Evolutionary conservation across 768 basidiomycete genomes (phyloP).

Genomic region (Termitomyces sp.): DNA sequence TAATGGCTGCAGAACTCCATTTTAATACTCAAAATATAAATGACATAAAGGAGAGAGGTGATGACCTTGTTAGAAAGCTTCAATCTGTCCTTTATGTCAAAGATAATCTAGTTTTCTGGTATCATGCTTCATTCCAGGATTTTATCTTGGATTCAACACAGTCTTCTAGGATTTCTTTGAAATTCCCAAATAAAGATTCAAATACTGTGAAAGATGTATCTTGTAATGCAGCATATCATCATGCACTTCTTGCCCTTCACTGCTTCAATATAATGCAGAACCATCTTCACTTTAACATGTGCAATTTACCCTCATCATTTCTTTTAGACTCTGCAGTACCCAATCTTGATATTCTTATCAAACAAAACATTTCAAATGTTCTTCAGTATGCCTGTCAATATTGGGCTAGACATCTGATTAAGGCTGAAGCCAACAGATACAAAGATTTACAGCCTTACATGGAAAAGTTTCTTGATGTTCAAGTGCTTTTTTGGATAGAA

Average conservation of each 20-base stretch:
- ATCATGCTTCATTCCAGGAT: slow-evolving; percentile 17
- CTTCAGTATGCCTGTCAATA: neutral
- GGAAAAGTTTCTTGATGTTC: too few relatives aligned
- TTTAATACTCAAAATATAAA: neutral
- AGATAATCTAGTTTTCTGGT: neutral
- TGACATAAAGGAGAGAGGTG: neutral
- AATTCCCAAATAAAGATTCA: neutral
- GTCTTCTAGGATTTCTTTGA: neutral
- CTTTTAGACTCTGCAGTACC: neutral
- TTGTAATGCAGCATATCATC: neutral
- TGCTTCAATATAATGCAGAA: too few relatives aligned
- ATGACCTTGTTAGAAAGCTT: slow-evolving; percentile 7
- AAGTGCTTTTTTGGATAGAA: too few relatives aligned
- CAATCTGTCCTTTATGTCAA: slow-evolving; percentile 17
- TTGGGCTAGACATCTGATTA: neutral
- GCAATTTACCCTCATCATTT: too few relatives aligned
- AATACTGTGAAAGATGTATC: neutral
- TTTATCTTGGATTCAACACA: too few relatives aligned
- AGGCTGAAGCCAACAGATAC: too few relatives aligned
- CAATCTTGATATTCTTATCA: neutral
- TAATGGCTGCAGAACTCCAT: too few relatives aligned
- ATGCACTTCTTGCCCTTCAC: neutral
- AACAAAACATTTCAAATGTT: neutral
- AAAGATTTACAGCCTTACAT: too few relatives aligned
- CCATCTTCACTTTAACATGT: too few relatives aligned